Evolutionary conservation across 2,329 filamentous ascomycete species (phyloP), one percentile per base, ranked within the genome.

Genomic region (Cryphonectria carpinicola): DNA sequence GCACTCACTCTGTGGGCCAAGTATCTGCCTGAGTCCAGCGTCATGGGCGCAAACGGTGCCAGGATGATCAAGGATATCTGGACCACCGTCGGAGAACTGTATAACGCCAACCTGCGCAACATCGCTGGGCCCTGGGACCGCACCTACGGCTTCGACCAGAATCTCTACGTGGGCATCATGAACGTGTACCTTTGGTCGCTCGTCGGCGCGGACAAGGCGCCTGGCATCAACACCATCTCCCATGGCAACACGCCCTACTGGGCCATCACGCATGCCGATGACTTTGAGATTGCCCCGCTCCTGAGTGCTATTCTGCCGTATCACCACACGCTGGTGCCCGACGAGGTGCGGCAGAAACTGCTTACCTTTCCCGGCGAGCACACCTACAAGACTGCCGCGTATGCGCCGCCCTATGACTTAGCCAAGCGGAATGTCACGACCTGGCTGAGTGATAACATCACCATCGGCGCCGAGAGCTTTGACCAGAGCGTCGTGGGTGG

Each of bases 51-150:
- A 66, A 82, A 86, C 67, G 88, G 84, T 0, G 80, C 82, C 0
- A 79, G 80, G 5, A 88, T 90, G 83, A 81, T 90, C 25, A 72
- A 78, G 5, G 76, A 83, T 19, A 88, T 85, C 0, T 90, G 87
- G 88, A 79, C 82, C 5, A 81, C 83, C 3, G 80, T 87, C 1
- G 81, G 82, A 0, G 74, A 84, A 62, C 81, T 91, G 1, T 91
- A 88, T 81, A 86, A 90, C 67, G 84, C 88, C 0, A 82, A 84
- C 1, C 77, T 91, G 79, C 86, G 83, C 73, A 91, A 90, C 72
- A 83, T 90, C 64, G 88, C 88, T 2, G 89, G 89, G 0, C 89
- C 89, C 0, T 91, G 89, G 89, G 89, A 91, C 76, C 84, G 89
- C 0, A 81, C 84, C 0, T 91, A 91, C 72, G 88, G 88, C 0